Percentiles rank a stretch among this genome's conserved stretches.
Conservation (phyloP, 805 yeast genomes). For the Wickerhamiella cacticola region DNA sequence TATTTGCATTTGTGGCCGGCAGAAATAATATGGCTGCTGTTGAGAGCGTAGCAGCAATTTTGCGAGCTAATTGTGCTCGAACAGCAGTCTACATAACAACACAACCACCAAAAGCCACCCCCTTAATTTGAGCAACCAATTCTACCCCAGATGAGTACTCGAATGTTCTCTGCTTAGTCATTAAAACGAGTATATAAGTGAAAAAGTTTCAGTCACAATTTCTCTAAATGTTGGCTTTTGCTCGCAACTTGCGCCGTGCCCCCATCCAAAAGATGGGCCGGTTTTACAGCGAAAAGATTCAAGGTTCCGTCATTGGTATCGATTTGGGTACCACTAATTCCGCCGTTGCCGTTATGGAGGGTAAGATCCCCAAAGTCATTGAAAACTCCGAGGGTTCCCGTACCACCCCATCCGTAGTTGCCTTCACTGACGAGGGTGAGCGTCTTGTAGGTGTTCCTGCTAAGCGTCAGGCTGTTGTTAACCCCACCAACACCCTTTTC, state of each 20-base stretch:
- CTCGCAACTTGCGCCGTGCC: slow-evolving; percentile 12
- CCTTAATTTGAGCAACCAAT: not conserved
- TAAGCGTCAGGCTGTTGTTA: slow-evolving; percentile 89
- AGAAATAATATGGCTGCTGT: not conserved
- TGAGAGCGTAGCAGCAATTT: not conserved
- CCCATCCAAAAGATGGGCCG: slow-evolving; percentile 22
- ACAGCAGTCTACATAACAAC: not conserved
- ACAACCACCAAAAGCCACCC: not conserved
- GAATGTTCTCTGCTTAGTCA: slow-evolving; percentile 11
- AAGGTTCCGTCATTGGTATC: slow-evolving; percentile 64
- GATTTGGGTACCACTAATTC: slow-evolving; percentile 86
- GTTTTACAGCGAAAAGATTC: slow-evolving; percentile 40
- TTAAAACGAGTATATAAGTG: not conserved
- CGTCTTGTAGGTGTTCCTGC: slow-evolving; percentile 91
- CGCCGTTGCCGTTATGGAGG: slow-evolving; percentile 78
- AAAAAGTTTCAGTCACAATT: slow-evolving; percentile 1
- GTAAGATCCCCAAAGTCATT: slow-evolving; percentile 60
- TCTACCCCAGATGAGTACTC: slow-evolving; percentile 1
- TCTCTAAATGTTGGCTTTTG: slow-evolving; percentile 9
- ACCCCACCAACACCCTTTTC: slow-evolving; percentile 85
- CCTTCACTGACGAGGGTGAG: slow-evolving; percentile 84
- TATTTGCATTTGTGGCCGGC: not conserved
- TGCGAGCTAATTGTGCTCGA: not conserved
- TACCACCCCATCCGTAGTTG: slow-evolving; percentile 89
- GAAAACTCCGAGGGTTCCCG: slow-evolving; percentile 70